These are phyloP conservation scores for Coix lacrymajobi DNA, from an alignment of 176 grass and related monocot species.

Conservation along the genomic window DNA sequence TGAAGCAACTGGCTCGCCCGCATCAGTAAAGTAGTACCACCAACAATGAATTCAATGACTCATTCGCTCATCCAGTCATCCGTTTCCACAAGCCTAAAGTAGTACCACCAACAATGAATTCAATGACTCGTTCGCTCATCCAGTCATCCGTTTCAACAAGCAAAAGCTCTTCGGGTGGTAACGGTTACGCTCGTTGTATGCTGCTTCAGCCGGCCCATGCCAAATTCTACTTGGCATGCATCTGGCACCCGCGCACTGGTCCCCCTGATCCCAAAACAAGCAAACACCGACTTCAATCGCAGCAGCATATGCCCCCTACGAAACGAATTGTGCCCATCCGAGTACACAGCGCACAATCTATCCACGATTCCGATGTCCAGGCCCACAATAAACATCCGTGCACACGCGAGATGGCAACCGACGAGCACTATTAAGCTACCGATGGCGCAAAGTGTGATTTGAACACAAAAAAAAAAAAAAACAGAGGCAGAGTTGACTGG, in stretches of 20 bases:
- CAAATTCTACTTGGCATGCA: slow-evolving; percentile 27
- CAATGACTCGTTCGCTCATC: not conserved
- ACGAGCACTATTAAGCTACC: not conserved
- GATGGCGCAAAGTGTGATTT: slow-evolving; percentile 1
- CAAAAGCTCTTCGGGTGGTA: slow-evolving; percentile 7
- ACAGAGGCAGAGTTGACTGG: not conserved
- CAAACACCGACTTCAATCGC: slow-evolving; percentile 19
- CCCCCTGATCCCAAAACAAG: slow-evolving; percentile 24
- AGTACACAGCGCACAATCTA: not conserved
- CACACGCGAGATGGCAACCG: not conserved
- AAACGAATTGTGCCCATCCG: not conserved
- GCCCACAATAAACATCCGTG: not conserved
- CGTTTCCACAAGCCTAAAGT: not conserved
- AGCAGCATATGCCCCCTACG: slow-evolving; percentile 1
- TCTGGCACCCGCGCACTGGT: not conserved
- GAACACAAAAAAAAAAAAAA: not conserved
- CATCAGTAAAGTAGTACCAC: not conserved
- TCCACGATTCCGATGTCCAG: not conserved
- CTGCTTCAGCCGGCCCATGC: not conserved
- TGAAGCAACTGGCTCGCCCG: not conserved
- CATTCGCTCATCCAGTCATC: not conserved
- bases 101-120: not conserved
- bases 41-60: not conserved
- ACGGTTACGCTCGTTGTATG: slow-evolving; percentile 10
- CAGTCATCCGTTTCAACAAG: not conserved